A percentile compares a stretch with the other conserved stretches of the same genome.
Evolutionary conservation across 768 basidiomycete genomes (phyloP).

Genomic region (Termitomyces sp.): DNA sequence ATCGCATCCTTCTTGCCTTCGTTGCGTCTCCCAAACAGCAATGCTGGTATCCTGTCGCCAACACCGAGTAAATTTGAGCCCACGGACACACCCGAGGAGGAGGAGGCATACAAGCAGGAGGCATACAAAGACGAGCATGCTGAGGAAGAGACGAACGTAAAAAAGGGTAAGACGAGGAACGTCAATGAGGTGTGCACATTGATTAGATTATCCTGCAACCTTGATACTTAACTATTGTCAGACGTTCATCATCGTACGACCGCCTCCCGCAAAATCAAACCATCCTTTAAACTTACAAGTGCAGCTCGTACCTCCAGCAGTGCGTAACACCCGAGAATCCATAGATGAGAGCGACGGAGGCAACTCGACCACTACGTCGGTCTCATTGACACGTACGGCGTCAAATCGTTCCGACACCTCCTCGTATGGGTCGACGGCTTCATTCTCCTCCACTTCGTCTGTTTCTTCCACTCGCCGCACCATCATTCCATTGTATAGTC

Average conservation of each 20-base stretch:
- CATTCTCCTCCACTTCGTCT: conserved; percentile 31
- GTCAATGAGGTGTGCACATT: conserved; percentile 39
- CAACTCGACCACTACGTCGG: conserved; percentile 13
- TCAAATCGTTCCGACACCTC: conserved; percentile 58
- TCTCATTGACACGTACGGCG: conserved; percentile 35
- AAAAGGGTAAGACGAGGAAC: conserved; percentile 37
- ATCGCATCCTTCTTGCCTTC: conserved; percentile 17
- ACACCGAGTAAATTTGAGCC: conserved; percentile 4
- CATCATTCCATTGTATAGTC: conserved; percentile 83
- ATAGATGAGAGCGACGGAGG: conserved; percentile 29
- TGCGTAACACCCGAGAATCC: conserved; percentile 40
- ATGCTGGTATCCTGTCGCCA: conserved; percentile 3
- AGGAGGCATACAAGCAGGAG: conserved; percentile 16
- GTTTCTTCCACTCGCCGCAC: conserved; percentile 53
- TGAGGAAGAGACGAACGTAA: conserved; percentile 24
- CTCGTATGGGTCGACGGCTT: conserved; percentile 32
- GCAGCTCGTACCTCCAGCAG: conserved; percentile 42
- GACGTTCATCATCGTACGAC: conserved; percentile 10
- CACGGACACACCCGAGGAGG: conserved; percentile 11
- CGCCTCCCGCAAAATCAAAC: conserved; percentile 4
- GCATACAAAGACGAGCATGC: conserved; percentile 13
- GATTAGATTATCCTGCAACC: conserved; percentile 4
- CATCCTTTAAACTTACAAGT: conserved; percentile 13
- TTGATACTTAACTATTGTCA: not conserved
- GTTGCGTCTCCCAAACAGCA: conserved; percentile 8